Evolutionary conservation across 2,329 filamentous ascomycete genomes (phyloP).

Genomic region (Colletotrichum nymphaeae): DNA sequence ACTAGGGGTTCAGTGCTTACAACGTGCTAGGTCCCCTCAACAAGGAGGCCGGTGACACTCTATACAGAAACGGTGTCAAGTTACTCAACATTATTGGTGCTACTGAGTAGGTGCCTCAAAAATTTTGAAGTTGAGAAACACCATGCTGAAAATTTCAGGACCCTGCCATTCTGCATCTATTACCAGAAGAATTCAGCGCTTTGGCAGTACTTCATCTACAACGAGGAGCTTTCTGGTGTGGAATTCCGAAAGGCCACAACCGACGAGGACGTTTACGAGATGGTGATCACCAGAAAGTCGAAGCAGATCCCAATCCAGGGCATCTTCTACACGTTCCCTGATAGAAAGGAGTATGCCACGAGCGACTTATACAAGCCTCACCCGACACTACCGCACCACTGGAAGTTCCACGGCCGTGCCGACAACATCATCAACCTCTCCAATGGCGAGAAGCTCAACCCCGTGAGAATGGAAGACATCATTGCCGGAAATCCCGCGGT

Average conservation of each 20-base stretch:
- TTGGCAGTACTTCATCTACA: conserved; percentile 39
- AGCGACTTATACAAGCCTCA: conserved; percentile 56
- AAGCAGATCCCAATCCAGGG: conserved; percentile 48
- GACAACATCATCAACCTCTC: conserved; percentile 60
- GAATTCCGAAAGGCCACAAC: conserved; percentile 49
- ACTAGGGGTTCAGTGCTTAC: background rate
- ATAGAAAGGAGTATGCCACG: conserved; percentile 49
- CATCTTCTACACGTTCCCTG: conserved; percentile 54
- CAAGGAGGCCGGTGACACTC: conserved; percentile 49
- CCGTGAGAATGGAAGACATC: conserved; percentile 53
- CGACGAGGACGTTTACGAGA: conserved; percentile 47
- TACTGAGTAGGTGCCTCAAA: conserved; percentile 47
- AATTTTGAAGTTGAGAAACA: too few species aligned
- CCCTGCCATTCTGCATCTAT: conserved; percentile 44
- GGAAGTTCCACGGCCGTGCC: conserved; percentile 48
- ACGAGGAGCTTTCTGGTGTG: conserved; percentile 52
- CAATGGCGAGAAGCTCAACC: conserved; percentile 63
- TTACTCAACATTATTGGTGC: conserved; percentile 52
- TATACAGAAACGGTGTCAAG: conserved; percentile 48
- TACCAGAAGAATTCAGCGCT: conserved; percentile 44
- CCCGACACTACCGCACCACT: conserved; percentile 48
- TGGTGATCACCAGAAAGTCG: conserved; percentile 52
- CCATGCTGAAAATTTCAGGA: background rate
- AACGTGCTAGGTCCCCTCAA: conserved; percentile 40
- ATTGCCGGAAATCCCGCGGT: conserved; percentile 52